phyloP scores from a whole-genome alignment of 768 basidiomycete genomes.

The Mycena alexandri region DNA sequence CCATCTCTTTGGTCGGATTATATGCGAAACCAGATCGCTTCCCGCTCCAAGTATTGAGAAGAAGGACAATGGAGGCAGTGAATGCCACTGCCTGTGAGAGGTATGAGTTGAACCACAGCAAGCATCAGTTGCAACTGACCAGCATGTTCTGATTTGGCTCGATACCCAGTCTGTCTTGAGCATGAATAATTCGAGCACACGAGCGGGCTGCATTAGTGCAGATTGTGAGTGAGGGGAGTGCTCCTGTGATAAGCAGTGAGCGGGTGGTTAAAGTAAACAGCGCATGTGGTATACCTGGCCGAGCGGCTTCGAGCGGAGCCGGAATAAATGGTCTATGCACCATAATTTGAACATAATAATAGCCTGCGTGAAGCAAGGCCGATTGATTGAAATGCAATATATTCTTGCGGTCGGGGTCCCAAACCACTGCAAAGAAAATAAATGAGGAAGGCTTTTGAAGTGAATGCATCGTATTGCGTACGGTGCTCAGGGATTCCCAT shows the following conservation, averaged over 20 bases:
- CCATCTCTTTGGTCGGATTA: conserved; percentile 66
- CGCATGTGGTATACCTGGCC: conserved; percentile 35
- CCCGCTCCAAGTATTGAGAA: conserved; percentile 77
- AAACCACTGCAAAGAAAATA: conserved; percentile 51
- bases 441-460: conserved; percentile 65
- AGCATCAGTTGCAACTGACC: conserved; percentile 43
- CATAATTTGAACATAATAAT: conserved; percentile 71
- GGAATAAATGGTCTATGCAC: conserved; percentile 88
- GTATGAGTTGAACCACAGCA: conserved; percentile 4
- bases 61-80: conserved; percentile 65
- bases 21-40: conserved; percentile 61
- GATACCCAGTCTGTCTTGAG: conserved; percentile 51
- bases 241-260: conserved; percentile 19
- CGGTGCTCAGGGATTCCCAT: conserved; percentile 75
- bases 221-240: conserved; percentile 79
- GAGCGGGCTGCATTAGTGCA: conserved; percentile 88
- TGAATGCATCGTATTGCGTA: conserved; percentile 48
- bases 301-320: conserved; percentile 63
- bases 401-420: conserved; percentile 57
- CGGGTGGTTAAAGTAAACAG: not conserved
- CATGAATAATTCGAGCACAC: conserved; percentile 77
- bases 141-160: conserved; percentile 53
- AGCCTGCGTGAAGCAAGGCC: conserved; percentile 62
- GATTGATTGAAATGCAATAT: conserved; percentile 67
- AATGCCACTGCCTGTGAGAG: conserved; percentile 50